These are phyloP conservation scores for Chaetomium sp. DNA, from an alignment of 2,329 filamentous ascomycete species.

Conservation along the genomic window DNA sequence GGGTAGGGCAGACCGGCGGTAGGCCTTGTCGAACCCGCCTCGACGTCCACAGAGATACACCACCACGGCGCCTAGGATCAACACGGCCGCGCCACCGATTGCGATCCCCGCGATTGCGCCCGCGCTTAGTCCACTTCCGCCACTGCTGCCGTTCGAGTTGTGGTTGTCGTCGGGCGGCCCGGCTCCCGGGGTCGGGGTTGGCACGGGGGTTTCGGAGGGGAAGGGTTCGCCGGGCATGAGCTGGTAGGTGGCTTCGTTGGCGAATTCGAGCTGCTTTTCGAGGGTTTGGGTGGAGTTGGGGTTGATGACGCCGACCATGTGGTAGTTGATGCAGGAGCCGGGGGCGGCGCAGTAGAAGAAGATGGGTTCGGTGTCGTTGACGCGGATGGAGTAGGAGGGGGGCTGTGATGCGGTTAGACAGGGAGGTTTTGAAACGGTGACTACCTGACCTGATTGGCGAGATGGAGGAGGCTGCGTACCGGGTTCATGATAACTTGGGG, in stretches of 20 bases:
- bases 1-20: conserved; percentile 23
- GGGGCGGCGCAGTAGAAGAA: conserved; percentile 67
- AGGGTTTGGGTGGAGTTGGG: conserved; percentile 48
- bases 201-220: conserved; percentile 38
- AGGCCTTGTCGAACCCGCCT: conserved; percentile 33
- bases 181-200: conserved; percentile 14
- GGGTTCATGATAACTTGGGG: conserved; percentile 41
- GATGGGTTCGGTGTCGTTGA: conserved; percentile 58
- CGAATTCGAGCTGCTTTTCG: conserved; percentile 40
- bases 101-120: conserved; percentile 56
- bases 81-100: conserved; percentile 42
- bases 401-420: conserved; percentile 25
- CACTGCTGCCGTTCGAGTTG: background rate
- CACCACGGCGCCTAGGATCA: conserved; percentile 38
- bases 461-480: conserved; percentile 28
- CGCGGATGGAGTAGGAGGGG: conserved; percentile 35
- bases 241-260: conserved; percentile 43
- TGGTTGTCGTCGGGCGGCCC: conserved; percentile 9
- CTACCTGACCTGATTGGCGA: too few species aligned
- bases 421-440: background rate
- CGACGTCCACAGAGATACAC: conserved; percentile 43
- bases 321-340: conserved; percentile 55
- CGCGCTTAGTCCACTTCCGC: conserved; percentile 19
- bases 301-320: conserved; percentile 75
- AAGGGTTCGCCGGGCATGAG: conserved; percentile 50